phyloP scores from a whole-genome alignment of 1,284 basidiomycete species.

The Leccinum pallidistipes region DNA sequence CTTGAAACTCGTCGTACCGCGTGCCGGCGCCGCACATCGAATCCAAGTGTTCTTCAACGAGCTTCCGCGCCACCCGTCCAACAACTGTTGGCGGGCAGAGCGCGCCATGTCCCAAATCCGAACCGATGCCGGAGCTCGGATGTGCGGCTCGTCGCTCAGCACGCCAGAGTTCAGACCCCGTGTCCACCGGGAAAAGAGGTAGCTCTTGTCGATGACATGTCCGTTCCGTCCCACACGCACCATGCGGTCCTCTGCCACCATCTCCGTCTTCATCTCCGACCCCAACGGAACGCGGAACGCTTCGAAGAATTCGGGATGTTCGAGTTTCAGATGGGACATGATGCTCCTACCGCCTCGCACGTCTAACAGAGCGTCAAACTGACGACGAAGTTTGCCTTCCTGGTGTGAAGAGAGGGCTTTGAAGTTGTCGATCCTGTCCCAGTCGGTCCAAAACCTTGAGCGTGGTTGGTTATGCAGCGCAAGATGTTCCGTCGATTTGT shows the following conservation, averaged over 20 bases:
- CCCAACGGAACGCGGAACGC: constrained; percentile 48
- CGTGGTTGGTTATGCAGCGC: constrained; percentile 36
- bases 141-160: constrained; percentile 33
- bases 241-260: constrained; percentile 40
- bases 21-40: constrained; percentile 37
- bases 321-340: constrained; percentile 39
- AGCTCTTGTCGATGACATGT: constrained; percentile 33
- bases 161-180: constrained; percentile 44
- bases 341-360: not conserved
- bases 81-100: constrained; percentile 33
- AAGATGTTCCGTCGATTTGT: constrained; percentile 42
- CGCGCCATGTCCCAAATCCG: constrained; percentile 48
- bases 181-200: constrained; percentile 50
- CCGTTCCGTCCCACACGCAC: constrained; percentile 41
- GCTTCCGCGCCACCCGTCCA: constrained; percentile 41
- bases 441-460: constrained; percentile 29
- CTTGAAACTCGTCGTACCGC: constrained; percentile 42
- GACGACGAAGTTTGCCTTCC: constrained; percentile 28
- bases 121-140: constrained; percentile 24
- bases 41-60: constrained; percentile 31
- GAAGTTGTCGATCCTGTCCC: constrained; percentile 40
- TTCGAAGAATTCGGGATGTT: constrained; percentile 39
- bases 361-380: constrained; percentile 4
- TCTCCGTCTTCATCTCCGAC: constrained; percentile 5
- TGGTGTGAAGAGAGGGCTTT: constrained; percentile 18